Base-by-base conservation (phyloP, 2,329 filamentous ascomycete species). In the Trichoderma citrinoviride region DNA sequence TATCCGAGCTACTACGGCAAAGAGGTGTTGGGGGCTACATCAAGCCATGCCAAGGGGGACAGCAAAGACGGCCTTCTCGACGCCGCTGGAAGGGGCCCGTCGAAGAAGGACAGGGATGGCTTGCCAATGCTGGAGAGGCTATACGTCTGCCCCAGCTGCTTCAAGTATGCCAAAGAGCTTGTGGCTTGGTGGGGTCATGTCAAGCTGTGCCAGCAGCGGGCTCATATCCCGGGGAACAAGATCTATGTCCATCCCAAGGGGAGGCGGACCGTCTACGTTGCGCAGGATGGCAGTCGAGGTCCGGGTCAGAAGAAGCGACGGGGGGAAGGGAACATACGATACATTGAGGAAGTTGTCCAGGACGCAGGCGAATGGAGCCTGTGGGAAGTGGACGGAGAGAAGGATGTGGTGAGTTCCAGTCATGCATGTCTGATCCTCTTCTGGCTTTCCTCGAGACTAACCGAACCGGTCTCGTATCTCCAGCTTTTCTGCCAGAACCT, bases 401-500 rank as follows among this genome's bases (percentile, higher is more conserved):
- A 89, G 70, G 85, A 97, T 68, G 90, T 89, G 65, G 87, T 88
- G 74, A 78, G 84, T 80, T 44, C 27, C 1, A 58, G 10, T 17
- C 65, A 49, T 1, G 10, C 49, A 19, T 19, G 15, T 46, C n/a
- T 37, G 2, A 3, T 27, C 52, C 12, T 27, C 55, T 17, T 17
- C 46, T 23, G 37, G 21, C n/a, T 15, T 5, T 6, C 17, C n/a
- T 21, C 3, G 40, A 19, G 17, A 29, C 64, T 63, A 64, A 60
- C 27, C 15, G 10, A 37, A 3, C 33, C 33, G 29, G n/a, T 10
- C 64, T 70, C 50, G 50, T 64, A 25, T 44, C 4, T 27, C n/a
- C 67, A 89, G 84, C 85, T 97, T 33, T 98, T 96, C 76, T 93
- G 92, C 70, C 95, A 98, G 78, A 97, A 97, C 72, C 85, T 99